Evolutionary conservation across 306 rosid genomes (phyloP), one percentile per base, ranked within the genome.

Genomic region (Prunus davidiana): DNA sequence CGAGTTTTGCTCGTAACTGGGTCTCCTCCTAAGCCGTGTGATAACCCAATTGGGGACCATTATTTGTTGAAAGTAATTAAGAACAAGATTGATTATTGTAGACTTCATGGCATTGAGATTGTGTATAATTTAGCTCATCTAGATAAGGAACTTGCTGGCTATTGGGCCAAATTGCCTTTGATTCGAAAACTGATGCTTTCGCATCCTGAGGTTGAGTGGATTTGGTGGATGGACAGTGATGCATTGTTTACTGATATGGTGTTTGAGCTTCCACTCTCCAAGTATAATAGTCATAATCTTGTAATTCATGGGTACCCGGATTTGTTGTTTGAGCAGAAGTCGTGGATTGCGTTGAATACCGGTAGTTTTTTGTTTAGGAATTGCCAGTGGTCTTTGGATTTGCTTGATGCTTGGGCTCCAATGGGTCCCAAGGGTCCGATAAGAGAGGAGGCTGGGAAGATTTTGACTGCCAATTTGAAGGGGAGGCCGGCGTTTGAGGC

Each of bases 161-260:
- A 95, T 71, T 95, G 99, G 99, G 96, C 99, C 5, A 95, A 95
- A 75, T 78, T 95, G 91, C 99, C 99, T 0, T 84, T 95, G 92
- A 84, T 95, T 73, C 41, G 99, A 73, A 82, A 91, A 76, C 60
- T 95, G 79, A 95, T 92, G 99, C 55, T 95, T 79, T 92, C 99
- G 2, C 99, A 95, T 50, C 97, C 97, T 0, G 98, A 95, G 73
- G 98, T 95, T 3, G 97, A 95, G 80, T 95, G 98, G 98, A 95
- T 95, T 85, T 95, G 99, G 99, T 95, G 99, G 99, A 90, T 95
- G 99, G 99, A 96, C 32, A 96, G 99, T 78, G 99, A 95, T 88
- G 99, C 99, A 0, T 81, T 95, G 64, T 95, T 95, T 56, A 95
- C 99, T 3, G 99, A 95, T 32, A 90, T 95, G 96, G 90, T 92